Evolutionary conservation across 768 basidiomycete genomes (phyloP).

Genomic region (Thelephora aurantiotincta): DNA sequence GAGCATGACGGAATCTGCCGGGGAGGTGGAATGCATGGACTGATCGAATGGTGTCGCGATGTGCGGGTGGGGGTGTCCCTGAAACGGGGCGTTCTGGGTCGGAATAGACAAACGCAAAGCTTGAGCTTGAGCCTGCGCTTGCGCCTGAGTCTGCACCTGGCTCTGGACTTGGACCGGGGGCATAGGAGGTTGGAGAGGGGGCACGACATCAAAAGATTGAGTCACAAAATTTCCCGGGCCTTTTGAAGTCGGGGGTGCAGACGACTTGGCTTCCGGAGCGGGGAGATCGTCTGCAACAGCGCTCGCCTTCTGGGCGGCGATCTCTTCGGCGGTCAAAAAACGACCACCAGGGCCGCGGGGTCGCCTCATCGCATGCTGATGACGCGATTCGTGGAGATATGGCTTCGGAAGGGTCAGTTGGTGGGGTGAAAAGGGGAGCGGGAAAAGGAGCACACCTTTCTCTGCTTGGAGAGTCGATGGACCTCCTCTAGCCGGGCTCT

Average conservation of each 20-base stretch:
- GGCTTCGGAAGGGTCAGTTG: constrained; percentile 37
- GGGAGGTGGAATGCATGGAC: constrained; percentile 9
- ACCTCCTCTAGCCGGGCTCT: constrained; percentile 87
- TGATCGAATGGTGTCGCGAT: constrained; percentile 13
- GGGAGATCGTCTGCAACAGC: constrained; percentile 22
- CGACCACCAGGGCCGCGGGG: constrained; percentile 95
- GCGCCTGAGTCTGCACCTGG: constrained; percentile 9
- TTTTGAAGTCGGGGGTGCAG: constrained; percentile 7
- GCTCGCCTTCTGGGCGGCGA: constrained; percentile 59
- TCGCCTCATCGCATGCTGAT: constrained; percentile 95
- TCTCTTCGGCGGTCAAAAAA: constrained; percentile 94
- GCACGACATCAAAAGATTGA: constrained; percentile 3
- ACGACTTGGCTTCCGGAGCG: constrained; percentile 14
- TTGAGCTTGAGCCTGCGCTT: constrained; percentile 6
- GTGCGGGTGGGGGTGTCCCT: constrained; percentile 12
- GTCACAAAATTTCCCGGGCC: too few species aligned
- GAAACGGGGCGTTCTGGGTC: constrained; percentile 11
- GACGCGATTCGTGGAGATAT: constrained; percentile 94
- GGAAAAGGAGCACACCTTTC: constrained; percentile 48
- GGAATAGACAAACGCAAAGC: constrained; percentile 6
- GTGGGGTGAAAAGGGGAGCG: not conserved
- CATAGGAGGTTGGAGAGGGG: constrained; percentile 10
- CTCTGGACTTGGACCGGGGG: constrained; percentile 11
- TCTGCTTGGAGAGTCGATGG: constrained; percentile 79
- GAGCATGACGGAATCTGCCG: constrained; percentile 17